A percentile compares a stretch with the other conserved stretches of the same genome.
Evolutionary conservation across 768 basidiomycete species (phyloP).

Genomic region (Mycena albidolilacea): DNA sequence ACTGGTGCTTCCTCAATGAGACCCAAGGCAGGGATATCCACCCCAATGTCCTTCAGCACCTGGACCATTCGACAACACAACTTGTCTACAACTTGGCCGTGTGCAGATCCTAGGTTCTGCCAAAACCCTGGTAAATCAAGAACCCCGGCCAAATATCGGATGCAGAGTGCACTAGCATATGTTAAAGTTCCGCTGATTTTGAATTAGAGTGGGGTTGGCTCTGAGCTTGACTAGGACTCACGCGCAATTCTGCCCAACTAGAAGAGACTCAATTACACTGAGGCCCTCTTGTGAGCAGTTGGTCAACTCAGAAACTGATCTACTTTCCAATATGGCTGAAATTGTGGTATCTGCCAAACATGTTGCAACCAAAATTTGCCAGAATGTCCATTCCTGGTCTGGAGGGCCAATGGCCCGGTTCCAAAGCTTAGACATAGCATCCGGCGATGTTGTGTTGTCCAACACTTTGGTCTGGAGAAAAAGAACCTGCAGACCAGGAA

Average conservation of each 20-base stretch:
- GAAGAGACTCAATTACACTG: background rate
- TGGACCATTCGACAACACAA: too few relatives aligned
- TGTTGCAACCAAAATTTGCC: conserved; percentile 7
- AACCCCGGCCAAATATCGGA: too few relatives aligned
- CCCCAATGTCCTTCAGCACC: too few relatives aligned
- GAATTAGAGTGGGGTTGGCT: background rate
- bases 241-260: background rate
- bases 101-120: too few relatives aligned
- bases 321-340: too few relatives aligned
- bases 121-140: background rate
- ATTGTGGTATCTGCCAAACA: background rate
- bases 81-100: too few relatives aligned
- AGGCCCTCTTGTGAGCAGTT: too few relatives aligned
- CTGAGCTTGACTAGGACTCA: background rate
- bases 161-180: background rate
- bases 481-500: too few relatives aligned
- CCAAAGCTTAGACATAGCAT: background rate
- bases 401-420: background rate
- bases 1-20: too few relatives aligned
- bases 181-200: background rate
- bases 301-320: too few relatives aligned
- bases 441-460: background rate
- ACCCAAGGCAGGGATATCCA: too few relatives aligned
- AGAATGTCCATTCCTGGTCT: conserved; percentile 7
- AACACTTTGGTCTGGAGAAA: background rate